These are phyloP conservation scores for Paspalum vaginatum DNA, from an alignment of 176 grass and related monocot genomes.

Conservation along the genomic window DNA sequence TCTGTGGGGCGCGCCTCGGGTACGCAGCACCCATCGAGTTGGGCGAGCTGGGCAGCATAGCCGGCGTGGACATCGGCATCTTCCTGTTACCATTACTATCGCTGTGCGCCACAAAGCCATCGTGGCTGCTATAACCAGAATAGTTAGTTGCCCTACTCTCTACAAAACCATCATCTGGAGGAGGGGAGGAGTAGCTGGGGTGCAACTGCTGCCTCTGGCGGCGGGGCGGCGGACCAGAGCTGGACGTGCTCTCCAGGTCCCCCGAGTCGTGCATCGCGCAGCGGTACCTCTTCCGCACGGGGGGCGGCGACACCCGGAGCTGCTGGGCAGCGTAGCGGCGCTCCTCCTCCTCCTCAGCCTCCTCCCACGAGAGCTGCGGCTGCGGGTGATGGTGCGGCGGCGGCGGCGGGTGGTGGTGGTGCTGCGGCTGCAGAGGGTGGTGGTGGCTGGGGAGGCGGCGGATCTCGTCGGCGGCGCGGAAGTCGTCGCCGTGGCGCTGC, in stretches of 20 bases:
- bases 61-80: constrained; percentile 26
- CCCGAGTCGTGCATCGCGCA: constrained; percentile 20
- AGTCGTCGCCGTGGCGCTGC: constrained; percentile 21
- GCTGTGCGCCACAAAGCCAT: constrained; percentile 32
- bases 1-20: constrained; percentile 44
- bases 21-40: constrained; percentile 9
- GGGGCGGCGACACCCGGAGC: constrained; percentile 16
- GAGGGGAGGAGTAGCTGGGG: constrained; percentile 11
- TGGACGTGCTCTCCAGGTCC: constrained; percentile 58
- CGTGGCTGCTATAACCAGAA: constrained; percentile 14
- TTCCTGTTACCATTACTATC: constrained; percentile 69
- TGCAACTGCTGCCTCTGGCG: constrained; percentile 36
- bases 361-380: constrained; percentile 40
- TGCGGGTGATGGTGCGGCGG: constrained; percentile 21
- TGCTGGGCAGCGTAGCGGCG: constrained; percentile 13
- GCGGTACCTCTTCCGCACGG: constrained; percentile 41
- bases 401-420: constrained; percentile 1
- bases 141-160: constrained; percentile 36
- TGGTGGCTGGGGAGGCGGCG: constrained; percentile 10
- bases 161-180: constrained; percentile 38
- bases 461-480: constrained; percentile 33
- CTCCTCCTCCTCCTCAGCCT: constrained; percentile 24
- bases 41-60: constrained; percentile 31
- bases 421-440: neutral
- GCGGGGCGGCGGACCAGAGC: constrained; percentile 39